phyloP scores from a whole-genome alignment of 768 basidiomycete genomes.

The Boletellus ananiceps region DNA sequence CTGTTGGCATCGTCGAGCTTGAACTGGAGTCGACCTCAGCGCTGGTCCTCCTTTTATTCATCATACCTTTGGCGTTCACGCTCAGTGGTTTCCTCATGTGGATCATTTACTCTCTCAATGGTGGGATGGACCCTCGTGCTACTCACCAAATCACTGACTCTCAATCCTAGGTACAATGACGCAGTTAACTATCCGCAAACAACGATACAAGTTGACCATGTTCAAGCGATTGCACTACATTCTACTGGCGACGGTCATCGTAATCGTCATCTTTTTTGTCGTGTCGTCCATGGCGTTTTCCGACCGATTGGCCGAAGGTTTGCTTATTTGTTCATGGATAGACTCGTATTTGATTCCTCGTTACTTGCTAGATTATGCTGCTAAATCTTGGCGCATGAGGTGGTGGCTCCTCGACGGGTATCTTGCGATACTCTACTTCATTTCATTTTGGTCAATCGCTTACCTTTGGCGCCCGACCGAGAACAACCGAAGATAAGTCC shows the following conservation, averaged over 20 bases:
- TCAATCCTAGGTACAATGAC: slow-evolving; percentile 68
- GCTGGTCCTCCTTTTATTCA: slow-evolving; percentile 78
- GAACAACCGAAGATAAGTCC: slow-evolving; percentile 78
- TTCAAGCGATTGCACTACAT: slow-evolving; percentile 85
- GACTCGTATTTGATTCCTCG: background rate
- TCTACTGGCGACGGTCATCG: slow-evolving; percentile 72
- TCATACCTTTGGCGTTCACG: slow-evolving; percentile 91
- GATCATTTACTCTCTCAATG: slow-evolving; percentile 89
- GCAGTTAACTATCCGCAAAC: slow-evolving; percentile 82
- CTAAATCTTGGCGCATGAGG: slow-evolving; percentile 81
- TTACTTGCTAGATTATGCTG: slow-evolving; percentile 71
- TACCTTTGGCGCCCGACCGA: slow-evolving; percentile 93
- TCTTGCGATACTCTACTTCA: slow-evolving; percentile 82
- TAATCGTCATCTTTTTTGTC: slow-evolving; percentile 87
- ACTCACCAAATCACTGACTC: slow-evolving; percentile 1
- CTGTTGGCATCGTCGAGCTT: slow-evolving; percentile 91
- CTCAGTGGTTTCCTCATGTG: slow-evolving; percentile 94
- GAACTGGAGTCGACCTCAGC: slow-evolving; percentile 89
- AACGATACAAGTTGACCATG: slow-evolving; percentile 83
- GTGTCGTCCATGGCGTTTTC: slow-evolving; percentile 90
- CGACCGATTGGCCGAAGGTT: slow-evolving; percentile 86
- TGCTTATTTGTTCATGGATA: slow-evolving; percentile 10
- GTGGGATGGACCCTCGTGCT: slow-evolving; percentile 37
- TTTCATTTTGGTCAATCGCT: slow-evolving; percentile 73
- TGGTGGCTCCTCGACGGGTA: slow-evolving; percentile 99